Conservation (phyloP, 352 stramenopile genomes). For the Phytophthora megakarya region DNA sequence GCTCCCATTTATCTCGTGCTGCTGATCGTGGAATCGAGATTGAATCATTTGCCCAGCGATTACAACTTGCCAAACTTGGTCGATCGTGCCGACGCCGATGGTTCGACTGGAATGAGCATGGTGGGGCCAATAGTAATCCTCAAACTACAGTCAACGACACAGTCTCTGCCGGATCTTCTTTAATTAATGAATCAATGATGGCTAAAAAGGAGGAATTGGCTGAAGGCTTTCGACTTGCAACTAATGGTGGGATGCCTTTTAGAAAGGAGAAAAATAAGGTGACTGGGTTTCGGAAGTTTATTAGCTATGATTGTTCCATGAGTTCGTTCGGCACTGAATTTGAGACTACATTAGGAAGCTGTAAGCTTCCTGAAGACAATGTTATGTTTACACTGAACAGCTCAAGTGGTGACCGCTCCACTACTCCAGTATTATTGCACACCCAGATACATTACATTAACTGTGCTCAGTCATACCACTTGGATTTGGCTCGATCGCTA, state of each 20-base stretch:
- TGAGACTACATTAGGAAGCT: slow-evolving; percentile 55
- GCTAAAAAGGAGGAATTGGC: slow-evolving; percentile 52
- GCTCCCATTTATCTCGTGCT: slow-evolving; percentile 56
- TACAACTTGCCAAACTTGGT: slow-evolving; percentile 52
- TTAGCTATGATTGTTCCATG: slow-evolving; percentile 67
- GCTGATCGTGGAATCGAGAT: slow-evolving; percentile 68
- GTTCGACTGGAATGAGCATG: slow-evolving; percentile 33
- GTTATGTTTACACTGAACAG: slow-evolving; percentile 74
- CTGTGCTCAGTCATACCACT: slow-evolving; percentile 41
- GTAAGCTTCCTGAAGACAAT: slow-evolving; percentile 60
- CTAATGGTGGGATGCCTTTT: slow-evolving; percentile 5
- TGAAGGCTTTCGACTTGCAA: slow-evolving; percentile 39
- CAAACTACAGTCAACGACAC: slow-evolving; percentile 19
- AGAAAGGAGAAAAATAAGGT: slow-evolving; percentile 47
- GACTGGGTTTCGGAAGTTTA: slow-evolving; percentile 54
- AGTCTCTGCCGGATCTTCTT: slow-evolving; percentile 9
- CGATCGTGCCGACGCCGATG: slow-evolving; percentile 55
- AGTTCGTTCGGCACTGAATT: slow-evolving; percentile 67
- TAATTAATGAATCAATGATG: slow-evolving; percentile 35
- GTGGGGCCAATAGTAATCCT: slow-evolving; percentile 6
- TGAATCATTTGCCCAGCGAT: slow-evolving; percentile 42
- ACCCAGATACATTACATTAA: slow-evolving; percentile 65
- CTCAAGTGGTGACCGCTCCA: slow-evolving; percentile 38
- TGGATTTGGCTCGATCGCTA: slow-evolving; percentile 64
- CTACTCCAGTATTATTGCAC: slow-evolving; percentile 23